These are phyloP conservation scores for Nepenthes mirabilis DNA, from an alignment of 148 eudicot genomes.

Conservation along the genomic window DNA sequence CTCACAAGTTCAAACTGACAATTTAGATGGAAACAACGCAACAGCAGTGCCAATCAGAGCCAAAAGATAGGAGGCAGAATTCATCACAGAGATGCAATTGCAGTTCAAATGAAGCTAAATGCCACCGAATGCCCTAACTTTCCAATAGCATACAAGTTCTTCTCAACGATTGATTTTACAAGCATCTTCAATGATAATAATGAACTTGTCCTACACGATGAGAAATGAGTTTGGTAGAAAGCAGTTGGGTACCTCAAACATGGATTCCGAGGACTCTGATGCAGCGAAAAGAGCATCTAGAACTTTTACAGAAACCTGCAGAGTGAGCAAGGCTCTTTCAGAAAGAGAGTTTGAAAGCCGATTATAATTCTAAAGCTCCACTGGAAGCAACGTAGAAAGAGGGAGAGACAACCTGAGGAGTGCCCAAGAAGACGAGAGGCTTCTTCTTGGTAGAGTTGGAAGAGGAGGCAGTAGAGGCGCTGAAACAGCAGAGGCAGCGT, in stretches of 20 bases:
- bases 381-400: slow-evolving; percentile 1
- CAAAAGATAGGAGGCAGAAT: too few species aligned
- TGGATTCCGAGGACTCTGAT: slow-evolving; percentile 46
- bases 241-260: slow-evolving; percentile 41
- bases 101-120: too few species aligned
- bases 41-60: too few species aligned
- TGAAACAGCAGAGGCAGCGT: slow-evolving; percentile 43
- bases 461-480: slow-evolving; percentile 12
- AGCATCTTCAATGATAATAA: too few species aligned
- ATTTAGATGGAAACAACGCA: too few species aligned
- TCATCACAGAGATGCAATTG: too few species aligned
- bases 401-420: slow-evolving; percentile 46
- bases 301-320: slow-evolving; percentile 67
- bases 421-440: slow-evolving; percentile 78
- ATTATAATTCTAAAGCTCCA: neutral
- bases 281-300: slow-evolving; percentile 78
- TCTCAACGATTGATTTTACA: too few species aligned
- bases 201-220: too few species aligned
- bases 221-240: neutral
- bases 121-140: too few species aligned
- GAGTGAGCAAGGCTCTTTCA: slow-evolving; percentile 1
- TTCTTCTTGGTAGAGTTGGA: slow-evolving; percentile 34
- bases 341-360: neutral
- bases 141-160: too few species aligned
- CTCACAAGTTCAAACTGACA: too few species aligned